Base-by-base conservation (phyloP, 176 grass and related monocot genomes). In the Ampelocalamus luodianensis region DNA sequence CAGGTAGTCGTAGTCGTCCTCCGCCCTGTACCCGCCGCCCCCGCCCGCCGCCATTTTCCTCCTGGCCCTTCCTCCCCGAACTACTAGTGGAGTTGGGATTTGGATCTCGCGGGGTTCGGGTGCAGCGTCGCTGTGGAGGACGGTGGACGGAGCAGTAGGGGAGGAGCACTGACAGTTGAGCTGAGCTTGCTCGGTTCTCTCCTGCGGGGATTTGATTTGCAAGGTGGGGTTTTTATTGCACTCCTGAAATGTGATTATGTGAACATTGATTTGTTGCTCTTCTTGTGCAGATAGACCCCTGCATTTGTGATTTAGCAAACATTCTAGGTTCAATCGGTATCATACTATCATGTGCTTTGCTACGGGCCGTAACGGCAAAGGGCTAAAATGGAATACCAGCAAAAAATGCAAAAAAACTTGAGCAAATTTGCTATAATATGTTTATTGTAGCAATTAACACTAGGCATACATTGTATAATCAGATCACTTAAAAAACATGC, bases 1-100 rank as follows among this genome's bases (percentile, higher is more conserved):
- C 44, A 97, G 87, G 83, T 94, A 97, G 94, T 97, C 94, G 92
- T 97, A 97, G 74, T 97, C 94, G 83, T 97, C 94, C 85, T 97
- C 94, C 36, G 87, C 90, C 76, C 93, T 81, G 86, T 91, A 94
- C n/a, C 86, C 91, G 68, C 88, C 85, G 94, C 87, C 74, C 65
- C 82, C 67, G 82, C 78, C 71, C 79, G 79, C 89, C 64, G 82
- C 82, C 82, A 72, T 83, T 54, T 5, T 38, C 40, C 26, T 8
- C 17, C 63, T 24, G 27, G 26, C 20, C 42, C 74, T 80, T 70
- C 62, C 37, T 77, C 55, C 39, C 53, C 54, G 53, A 4, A 34
- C 60, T 71, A n/a, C 26, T 38, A 59, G 54, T 42, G 36, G 74
- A 23, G 34, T 62, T 65, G 3, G 71, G 56, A 58, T 75, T 49